phyloP scores from a whole-genome alignment of 2,329 filamentous ascomycete genomes.

The Stemphylium lycopersici region DNA sequence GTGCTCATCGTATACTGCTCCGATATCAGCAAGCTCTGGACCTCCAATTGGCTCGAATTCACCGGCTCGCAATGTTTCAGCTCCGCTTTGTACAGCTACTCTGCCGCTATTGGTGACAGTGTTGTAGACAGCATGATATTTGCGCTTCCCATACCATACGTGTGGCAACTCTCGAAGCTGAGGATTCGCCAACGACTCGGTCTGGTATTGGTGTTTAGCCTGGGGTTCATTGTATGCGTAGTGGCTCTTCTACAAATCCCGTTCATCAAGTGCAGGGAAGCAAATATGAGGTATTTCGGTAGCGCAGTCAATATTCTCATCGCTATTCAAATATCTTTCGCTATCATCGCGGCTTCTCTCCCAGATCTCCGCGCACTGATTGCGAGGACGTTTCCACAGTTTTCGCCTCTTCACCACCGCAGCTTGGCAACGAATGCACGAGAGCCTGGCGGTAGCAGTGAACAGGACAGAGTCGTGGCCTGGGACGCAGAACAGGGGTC shows the following conservation, averaged over 20 bases:
- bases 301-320: slow-evolving; percentile 35
- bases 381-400: slow-evolving; percentile 25
- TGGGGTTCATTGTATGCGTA: slow-evolving; percentile 35
- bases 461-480: neutral
- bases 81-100: slow-evolving; percentile 33
- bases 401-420: slow-evolving; percentile 32
- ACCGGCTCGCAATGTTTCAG: slow-evolving; percentile 33
- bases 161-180: slow-evolving; percentile 32
- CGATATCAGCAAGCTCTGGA: slow-evolving; percentile 35
- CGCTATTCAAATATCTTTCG: slow-evolving; percentile 33
- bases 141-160: slow-evolving; percentile 32
- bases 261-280: slow-evolving; percentile 31
- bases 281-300: slow-evolving; percentile 30
- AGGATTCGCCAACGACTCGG: slow-evolving; percentile 27
- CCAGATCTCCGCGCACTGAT: slow-evolving; percentile 35
- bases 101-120: slow-evolving; percentile 36
- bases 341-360: slow-evolving; percentile 34
- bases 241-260: slow-evolving; percentile 38
- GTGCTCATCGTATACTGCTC: slow-evolving; percentile 31
- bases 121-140: slow-evolving; percentile 36
- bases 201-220: slow-evolving; percentile 29
- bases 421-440: slow-evolving; percentile 18
- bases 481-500: slow-evolving; percentile 10
- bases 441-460: neutral
- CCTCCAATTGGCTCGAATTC: slow-evolving; percentile 25